Conservation (phyloP, 2,329 filamentous ascomycete genomes). For the Sclerotinia spermophila region DNA sequence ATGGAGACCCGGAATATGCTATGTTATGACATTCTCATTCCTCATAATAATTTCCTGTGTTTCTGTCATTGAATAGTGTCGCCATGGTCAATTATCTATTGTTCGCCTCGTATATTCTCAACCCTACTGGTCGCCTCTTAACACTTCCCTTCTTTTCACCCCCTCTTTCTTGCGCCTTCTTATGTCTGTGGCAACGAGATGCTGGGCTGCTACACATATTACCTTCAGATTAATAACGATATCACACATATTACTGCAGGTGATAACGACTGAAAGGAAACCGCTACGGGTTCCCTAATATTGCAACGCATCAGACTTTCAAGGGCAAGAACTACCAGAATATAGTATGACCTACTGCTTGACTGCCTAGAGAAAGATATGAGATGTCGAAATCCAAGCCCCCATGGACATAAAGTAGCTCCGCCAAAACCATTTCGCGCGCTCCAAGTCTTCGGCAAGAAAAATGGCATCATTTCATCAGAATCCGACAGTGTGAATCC, state of each 20-base stretch:
- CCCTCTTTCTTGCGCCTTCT: not conserved
- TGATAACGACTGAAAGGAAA: not conserved
- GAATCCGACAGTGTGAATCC: conserved; percentile 17
- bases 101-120: not conserved
- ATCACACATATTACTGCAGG: not conserved
- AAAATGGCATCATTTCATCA: conserved; percentile 19
- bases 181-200: not conserved
- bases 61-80: not conserved
- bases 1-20: not conserved
- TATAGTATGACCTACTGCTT: not conserved
- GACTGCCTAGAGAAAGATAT: not conserved
- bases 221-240: not conserved
- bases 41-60: not conserved
- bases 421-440: not conserved
- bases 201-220: not conserved
- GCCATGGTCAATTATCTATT: not conserved
- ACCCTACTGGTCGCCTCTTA: not conserved
- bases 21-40: not conserved
- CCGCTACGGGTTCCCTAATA: not conserved
- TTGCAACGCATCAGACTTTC: not conserved
- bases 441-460: conserved; percentile 18
- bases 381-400: not conserved
- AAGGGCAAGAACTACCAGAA: not conserved
- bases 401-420: not conserved
- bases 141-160: not conserved